phyloP scores from a whole-genome alignment of 345 rosid genomes.

The Salix purpurea region DNA sequence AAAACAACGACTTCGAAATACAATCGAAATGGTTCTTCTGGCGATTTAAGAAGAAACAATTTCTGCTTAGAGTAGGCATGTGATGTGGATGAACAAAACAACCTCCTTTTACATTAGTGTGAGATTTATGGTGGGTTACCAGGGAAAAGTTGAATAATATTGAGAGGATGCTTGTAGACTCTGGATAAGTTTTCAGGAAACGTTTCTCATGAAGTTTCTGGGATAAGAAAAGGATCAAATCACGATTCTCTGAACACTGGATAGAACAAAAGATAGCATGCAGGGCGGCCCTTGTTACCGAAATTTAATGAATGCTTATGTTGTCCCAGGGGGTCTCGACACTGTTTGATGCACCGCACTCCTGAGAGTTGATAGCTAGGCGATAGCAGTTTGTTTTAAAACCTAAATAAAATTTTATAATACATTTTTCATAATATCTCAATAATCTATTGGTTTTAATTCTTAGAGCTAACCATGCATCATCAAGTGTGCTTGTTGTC shows the following conservation, averaged over 20 bases:
- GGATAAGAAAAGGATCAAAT: neutral
- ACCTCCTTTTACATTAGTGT: neutral
- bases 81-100: neutral
- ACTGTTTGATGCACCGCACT: neutral
- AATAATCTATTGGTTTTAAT: neutral
- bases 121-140: neutral
- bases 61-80: neutral
- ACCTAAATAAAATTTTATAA: neutral
- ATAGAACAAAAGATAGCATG: neutral
- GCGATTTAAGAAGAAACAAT: neutral
- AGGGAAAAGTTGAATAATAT: neutral
- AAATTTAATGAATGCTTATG: neutral
- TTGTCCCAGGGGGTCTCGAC: neutral
- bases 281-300: neutral
- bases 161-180: neutral
- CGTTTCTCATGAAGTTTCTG: neutral
- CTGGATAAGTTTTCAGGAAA: neutral
- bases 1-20: neutral
- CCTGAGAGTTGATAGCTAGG: neutral
- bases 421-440: neutral
- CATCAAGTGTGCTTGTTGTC: constrained; percentile 6
- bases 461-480: neutral
- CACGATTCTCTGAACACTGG: neutral
- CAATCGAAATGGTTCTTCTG: neutral
- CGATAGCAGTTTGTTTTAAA: neutral